phyloP scores from a whole-genome alignment of 768 basidiomycete genomes.

The Asterophora lycoperdoides region DNA sequence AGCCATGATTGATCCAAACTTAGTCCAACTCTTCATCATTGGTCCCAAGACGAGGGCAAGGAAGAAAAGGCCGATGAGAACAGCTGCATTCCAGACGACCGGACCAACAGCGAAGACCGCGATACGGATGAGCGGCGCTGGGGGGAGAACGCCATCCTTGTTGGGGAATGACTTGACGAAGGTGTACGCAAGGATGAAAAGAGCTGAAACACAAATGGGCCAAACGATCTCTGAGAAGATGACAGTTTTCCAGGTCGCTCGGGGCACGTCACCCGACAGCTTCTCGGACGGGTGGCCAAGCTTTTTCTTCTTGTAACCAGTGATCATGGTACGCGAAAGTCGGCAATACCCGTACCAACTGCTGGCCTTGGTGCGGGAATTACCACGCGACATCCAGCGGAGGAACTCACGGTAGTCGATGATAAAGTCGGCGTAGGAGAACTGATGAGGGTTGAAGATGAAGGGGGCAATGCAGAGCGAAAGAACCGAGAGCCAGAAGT shows the following conservation, averaged over 20 bases:
- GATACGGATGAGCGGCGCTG: conserved; percentile 89
- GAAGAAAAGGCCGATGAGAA: conserved; percentile 84
- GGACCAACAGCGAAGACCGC: conserved; percentile 87
- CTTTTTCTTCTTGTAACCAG: conserved; percentile 99
- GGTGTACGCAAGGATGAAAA: conserved; percentile 86
- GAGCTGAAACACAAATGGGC: conserved; percentile 68
- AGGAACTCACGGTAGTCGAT: conserved; percentile 98
- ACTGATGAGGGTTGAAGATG: conserved; percentile 99
- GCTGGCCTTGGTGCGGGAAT: conserved; percentile 93
- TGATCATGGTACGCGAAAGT: conserved; percentile 94
- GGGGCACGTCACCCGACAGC: conserved; percentile 88
- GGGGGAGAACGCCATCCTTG: conserved; percentile 52
- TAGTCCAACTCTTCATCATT: conserved; percentile 77
- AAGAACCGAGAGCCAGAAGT: conserved; percentile 97
- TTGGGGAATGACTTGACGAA: conserved; percentile 90
- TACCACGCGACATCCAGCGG: conserved; percentile 99
- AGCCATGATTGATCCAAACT: conserved; percentile 93
- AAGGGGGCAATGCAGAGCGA: conserved; percentile 96
- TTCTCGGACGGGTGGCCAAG: conserved; percentile 98
- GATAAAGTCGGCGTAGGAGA: conserved; percentile 94
- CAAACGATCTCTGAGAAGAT: conserved; percentile 79
- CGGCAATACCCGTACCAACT: conserved; percentile 99
- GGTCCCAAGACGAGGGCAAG: conserved; percentile 91
- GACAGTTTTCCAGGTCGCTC: conserved; percentile 83
- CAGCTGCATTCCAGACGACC: conserved; percentile 89